Base-by-base conservation (phyloP, 176 grass and related monocot species). In the Aegilops speltoides region DNA sequence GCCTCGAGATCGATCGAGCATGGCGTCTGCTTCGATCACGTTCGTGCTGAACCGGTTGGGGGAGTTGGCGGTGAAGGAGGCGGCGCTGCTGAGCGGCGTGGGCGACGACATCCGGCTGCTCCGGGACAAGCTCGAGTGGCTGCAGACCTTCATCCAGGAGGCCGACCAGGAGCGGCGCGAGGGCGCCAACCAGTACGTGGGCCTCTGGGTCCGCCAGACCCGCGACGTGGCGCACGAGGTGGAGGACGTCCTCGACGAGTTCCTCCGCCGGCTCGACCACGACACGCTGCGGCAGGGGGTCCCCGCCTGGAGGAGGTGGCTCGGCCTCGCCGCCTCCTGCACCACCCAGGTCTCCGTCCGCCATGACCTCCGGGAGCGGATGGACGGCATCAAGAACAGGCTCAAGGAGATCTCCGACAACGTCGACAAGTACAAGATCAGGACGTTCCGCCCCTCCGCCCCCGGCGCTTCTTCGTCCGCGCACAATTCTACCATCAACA, bases 71-170 rank as follows among this genome's bases (percentile, higher is more conserved):
- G 82, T 48, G 56, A 31, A 83, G 68, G 69, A 74, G 52, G 82
- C 57, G 37, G 82, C 57, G 82, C 56, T 76, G 24, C 82, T 84
- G n/a, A 38, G 37, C 3, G 82, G 70, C 15, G 82, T 84, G 25
- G 82, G 62, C 56, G 29, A 84, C 10, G 70, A 84, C 70, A 84
- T 84, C 82, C 82, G 70, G 0, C 82, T 84, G 16, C 82, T 84
- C 82, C 82, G 82, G 8, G 82, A 84, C 70, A 84, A 84, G 82
- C 82, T 76, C 37, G 82, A 84, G 82, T 84, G 82, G 82, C 56
- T 84, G 57, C 70, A 84, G 70, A 84, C 82, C 1, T 84, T 84
- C 82, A 84, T 84, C 82, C 70, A 84, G 70, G 70, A 76, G 57
- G 82, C 82, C 11, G 82, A 84, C 56, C 70, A 84, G 36, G 70